Conservation (phyloP, 2,329 filamentous ascomycete species). For the Paracoccidioides lutzii region DNA sequence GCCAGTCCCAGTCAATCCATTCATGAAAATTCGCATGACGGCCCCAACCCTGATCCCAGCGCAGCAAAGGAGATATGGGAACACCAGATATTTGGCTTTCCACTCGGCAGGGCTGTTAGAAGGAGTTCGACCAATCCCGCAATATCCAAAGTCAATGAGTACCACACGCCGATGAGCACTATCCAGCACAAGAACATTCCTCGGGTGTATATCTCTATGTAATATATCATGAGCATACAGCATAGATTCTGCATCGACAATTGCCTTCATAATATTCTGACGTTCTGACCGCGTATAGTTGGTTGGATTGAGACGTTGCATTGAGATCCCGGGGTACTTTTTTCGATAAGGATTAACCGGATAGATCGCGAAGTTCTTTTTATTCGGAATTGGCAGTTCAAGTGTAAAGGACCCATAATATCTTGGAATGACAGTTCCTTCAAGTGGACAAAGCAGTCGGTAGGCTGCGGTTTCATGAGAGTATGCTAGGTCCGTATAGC, state of each 20-base stretch:
- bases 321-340: constrained; percentile 3
- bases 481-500: neutral
- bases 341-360: constrained; percentile 9
- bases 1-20: constrained; percentile 10
- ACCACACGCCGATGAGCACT: neutral
- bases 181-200: constrained; percentile 6
- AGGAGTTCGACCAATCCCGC: neutral
- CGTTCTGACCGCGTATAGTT: constrained; percentile 5
- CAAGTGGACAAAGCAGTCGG: neutral
- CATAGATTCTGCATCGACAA: constrained; percentile 7
- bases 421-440: constrained; percentile 1
- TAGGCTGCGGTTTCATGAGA: constrained; percentile 1
- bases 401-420: constrained; percentile 5
- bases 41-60: neutral
- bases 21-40: neutral
- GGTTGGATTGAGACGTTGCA: constrained; percentile 4
- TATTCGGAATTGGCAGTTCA: neutral
- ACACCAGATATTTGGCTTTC: constrained; percentile 3
- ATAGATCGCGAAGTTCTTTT: constrained; percentile 4
- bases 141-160: constrained; percentile 4
- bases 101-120: neutral
- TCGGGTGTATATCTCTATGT: constrained; percentile 7
- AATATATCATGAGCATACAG: constrained; percentile 7
- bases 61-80: constrained; percentile 2
- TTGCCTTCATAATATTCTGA: constrained; percentile 7